Conservation (phyloP, 2,329 filamentous ascomycete genomes). For the Lasiodiplodia gonubiensis region DNA sequence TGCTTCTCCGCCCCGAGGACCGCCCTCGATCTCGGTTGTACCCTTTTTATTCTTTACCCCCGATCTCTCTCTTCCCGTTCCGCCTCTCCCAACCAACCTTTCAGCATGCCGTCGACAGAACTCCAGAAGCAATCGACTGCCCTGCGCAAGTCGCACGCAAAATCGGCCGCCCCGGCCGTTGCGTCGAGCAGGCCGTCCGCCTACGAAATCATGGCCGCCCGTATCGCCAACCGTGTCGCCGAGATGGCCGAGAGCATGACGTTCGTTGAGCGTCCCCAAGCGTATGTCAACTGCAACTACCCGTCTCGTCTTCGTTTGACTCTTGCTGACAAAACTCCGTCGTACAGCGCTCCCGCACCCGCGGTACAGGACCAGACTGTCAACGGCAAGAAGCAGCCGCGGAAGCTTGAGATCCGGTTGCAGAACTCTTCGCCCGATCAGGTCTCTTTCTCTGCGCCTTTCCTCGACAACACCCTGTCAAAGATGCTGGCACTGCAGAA, state of each 20-base stretch:
- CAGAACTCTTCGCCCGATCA: slow-evolving; percentile 45
- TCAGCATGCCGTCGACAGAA: slow-evolving; percentile 39
- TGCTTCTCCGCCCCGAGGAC: slow-evolving; percentile 20
- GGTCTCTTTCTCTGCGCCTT: slow-evolving; percentile 58
- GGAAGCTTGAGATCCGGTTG: slow-evolving; percentile 58
- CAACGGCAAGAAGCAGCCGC: slow-evolving; percentile 49
- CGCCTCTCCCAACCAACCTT: slow-evolving; percentile 31
- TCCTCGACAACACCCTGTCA: slow-evolving; percentile 59
- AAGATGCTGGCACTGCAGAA: slow-evolving; percentile 58
- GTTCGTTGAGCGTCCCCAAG: slow-evolving; percentile 51
- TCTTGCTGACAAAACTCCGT: not conserved
- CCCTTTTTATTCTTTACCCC: not conserved
- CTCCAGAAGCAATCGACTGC: slow-evolving; percentile 38
- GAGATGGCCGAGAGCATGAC: slow-evolving; percentile 61
- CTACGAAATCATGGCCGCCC: slow-evolving; percentile 57
- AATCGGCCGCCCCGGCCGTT: slow-evolving; percentile 20
- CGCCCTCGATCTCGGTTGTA: not conserved
- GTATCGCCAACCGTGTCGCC: slow-evolving; percentile 58
- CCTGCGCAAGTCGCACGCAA: slow-evolving; percentile 29
- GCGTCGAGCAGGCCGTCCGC: slow-evolving; percentile 43
- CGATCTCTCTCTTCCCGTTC: not conserved
- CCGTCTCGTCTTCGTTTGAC: not conserved
- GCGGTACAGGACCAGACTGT: slow-evolving; percentile 33
- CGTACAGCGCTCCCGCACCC: slow-evolving; percentile 31
- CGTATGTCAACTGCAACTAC: not conserved